Evolutionary conservation across 1,139 yeast species (phyloP), one percentile per base, ranked within the genome.

Genomic region (Hyphopichia khmerensis): DNA sequence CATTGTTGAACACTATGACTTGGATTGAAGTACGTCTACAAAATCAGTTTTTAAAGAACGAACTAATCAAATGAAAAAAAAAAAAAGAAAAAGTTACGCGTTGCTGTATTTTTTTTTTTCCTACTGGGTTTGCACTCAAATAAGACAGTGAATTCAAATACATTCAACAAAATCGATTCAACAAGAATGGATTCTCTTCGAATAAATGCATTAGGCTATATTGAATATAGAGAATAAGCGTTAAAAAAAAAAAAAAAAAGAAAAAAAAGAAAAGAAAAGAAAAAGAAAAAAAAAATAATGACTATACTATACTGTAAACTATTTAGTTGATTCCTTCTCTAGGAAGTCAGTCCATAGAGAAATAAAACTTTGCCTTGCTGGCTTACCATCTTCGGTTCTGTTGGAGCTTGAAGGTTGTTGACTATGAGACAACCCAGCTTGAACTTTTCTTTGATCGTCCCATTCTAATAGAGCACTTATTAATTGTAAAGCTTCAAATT

Each of bases 311-410:
- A 26, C 29, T 26, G n/a, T 26, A 17, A 14, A 59, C 47, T 59
- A 57, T 41, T 67, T 70, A 26, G 55, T 53, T 33, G 83, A 77
- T 57, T 89, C 96, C 50, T 85, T 84, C 53, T 90, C 96, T 48
- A 90, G 69, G 53, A 82, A 90, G 45, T 90, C 96, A 1, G 96
- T 90, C 91, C 96, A 89, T 46, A 87, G 65, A 1, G 93, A 82
- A 21, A 88, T 89, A 64, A 90, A 87, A 44, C 93, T 87, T 49
- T 86, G 91, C 50, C 76, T 72, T 40, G 67, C 62, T 48, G 48
- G 53, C 55, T 43, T 54, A 49, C 49, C 59, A 36, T 52, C 54
- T 40, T 48, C 64, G 30, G 8, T 14, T 19, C 17, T 39, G 57
- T 60, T 31, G 31, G 33, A 4, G 10, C 27, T 33, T 58, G 35